Base-by-base conservation (phyloP, 352 stramenopile species). In the Globisporangium echinulatum region DNA sequence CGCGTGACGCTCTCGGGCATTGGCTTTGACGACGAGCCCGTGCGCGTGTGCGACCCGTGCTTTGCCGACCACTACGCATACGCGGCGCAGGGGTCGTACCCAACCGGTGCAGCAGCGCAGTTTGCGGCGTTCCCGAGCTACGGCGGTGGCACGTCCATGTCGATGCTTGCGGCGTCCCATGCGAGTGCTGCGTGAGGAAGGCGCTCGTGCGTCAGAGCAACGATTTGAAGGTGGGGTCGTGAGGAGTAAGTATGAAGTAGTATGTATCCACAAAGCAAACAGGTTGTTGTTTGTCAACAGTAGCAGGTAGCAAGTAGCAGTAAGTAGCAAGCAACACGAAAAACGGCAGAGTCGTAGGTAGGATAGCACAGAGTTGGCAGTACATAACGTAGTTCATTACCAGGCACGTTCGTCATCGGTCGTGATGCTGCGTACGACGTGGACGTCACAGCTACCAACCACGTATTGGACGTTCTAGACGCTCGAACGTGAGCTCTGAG, bases 41-140 rank as follows among this genome's bases (percentile, higher is more conserved):
- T 92, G 59, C 84, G 86, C 36, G 86, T 95, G 61, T 95, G 86
- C 49, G 84, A 95, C 55, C 75, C 79, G n/a, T 95, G 86, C 59
- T 95, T 94, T 40, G 72, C 72, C 33, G 81, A 91, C 52, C 87
- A 90, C 55, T 86, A 87, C 56, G 69, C 73, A 52, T 67, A 64
- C 47, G 56, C 72, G 10, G 7, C 7, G 13, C 65, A 78, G 44
- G 61, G 71, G 33, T 60, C 60, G 15, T 69, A 67, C 36, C 55
- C 71, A 4, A 50, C 14, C 3, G 5, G 5, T 5, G 46, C 36
- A 7, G 33, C 53, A 37, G 25, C 40, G 49, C 52, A 40, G 58
- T 66, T 61, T 19, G 36, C 40, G 33, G 47, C 46, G 38, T 63
- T 57, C 36, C 42, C 53, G 40, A 56, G 53, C 53, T 66, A 57